Evolutionary conservation across 495 filamentous ascomycete species (phyloP), one percentile per base, ranked within the genome.

Genomic region (Talaromyces ruber): DNA sequence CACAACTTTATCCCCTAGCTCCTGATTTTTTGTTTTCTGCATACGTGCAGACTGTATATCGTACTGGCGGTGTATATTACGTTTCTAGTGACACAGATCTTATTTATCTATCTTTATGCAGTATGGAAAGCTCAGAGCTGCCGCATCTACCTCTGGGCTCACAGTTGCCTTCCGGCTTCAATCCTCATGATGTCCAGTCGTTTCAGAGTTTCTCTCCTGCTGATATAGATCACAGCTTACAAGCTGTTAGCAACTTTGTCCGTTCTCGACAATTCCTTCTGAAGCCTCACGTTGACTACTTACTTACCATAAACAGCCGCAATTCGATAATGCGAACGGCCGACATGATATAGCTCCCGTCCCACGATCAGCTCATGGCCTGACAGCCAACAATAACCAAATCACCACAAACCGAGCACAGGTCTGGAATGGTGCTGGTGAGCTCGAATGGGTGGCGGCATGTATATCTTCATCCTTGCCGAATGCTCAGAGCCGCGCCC

Each of bases 151-250:
- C 62, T 34, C n/a, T 60, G 45, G 50, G 57, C 32, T 61, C 62
- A 16, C 62, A 67, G 26, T 50, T 69, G 22, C 37, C 54, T n/a
- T 22, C 63, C 18, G 56, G 59, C 16, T 71, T 71, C 54, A 61
- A 67, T 53, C 43, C 61, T 6, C 62, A 57, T 14, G 68, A 71
- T 47, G 62, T 72, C 28, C 67, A 70, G 34, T 63, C 66, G 0
- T 64, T 73, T 34, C 66, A 66, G 7, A 54, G 65, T 1, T 64
- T 73, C 26, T 70, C 69, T 28, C 57, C 62, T 39, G 54, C 69
- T 4, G 62, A 67, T 34, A 61, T 70, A 50, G 62, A 61, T 7
- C 67, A 68, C 7, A 66, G 65, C 32, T n/a, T 64, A 55, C 25
- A 25, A 67, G 50, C 59, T 43, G 53, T 58, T 29, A 29, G 22